phyloP scores from a whole-genome alignment of 768 basidiomycete genomes.

The Boletales sp. region DNA sequence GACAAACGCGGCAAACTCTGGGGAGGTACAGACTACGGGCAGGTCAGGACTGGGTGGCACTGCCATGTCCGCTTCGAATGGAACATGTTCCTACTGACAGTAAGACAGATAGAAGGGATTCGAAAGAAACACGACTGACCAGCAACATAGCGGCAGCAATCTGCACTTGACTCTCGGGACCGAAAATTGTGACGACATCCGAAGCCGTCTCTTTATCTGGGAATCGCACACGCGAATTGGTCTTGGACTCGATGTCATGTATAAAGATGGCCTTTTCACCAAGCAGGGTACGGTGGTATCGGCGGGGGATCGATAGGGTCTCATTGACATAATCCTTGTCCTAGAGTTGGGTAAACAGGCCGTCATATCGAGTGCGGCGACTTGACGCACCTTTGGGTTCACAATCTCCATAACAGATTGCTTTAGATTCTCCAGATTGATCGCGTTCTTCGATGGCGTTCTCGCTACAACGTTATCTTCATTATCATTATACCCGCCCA shows the following conservation, averaged over 20 bases:
- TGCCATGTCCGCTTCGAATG: conserved; percentile 93
- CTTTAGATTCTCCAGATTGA: conserved; percentile 92
- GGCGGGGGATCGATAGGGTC: conserved; percentile 87
- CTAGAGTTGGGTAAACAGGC: conserved; percentile 36
- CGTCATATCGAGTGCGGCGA: neutral
- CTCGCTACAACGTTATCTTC: conserved; percentile 99
- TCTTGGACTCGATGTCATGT: conserved; percentile 94
- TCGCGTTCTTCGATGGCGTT: conserved; percentile 96
- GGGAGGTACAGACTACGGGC: conserved; percentile 63
- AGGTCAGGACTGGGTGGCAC: conserved; percentile 84
- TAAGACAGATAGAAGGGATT: neutral
- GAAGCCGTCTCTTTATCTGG: conserved; percentile 93
- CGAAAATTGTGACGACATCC: conserved; percentile 93
- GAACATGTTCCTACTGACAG: conserved; percentile 80
- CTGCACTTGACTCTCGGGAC: conserved; percentile 94
- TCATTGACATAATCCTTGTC: conserved; percentile 97
- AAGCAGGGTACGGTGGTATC: conserved; percentile 91
- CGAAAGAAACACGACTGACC: conserved; percentile 41
- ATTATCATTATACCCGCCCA: conserved; percentile 94
- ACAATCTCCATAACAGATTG: conserved; percentile 97
- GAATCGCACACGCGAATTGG: conserved; percentile 89
- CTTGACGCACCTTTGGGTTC: conserved; percentile 75
- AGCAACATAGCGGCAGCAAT: conserved; percentile 95
- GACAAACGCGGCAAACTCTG: conserved; percentile 83
- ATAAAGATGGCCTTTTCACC: conserved; percentile 98